Base-by-base conservation (phyloP, 768 basidiomycete species). In the Omphalotus guepiniiformis region DNA sequence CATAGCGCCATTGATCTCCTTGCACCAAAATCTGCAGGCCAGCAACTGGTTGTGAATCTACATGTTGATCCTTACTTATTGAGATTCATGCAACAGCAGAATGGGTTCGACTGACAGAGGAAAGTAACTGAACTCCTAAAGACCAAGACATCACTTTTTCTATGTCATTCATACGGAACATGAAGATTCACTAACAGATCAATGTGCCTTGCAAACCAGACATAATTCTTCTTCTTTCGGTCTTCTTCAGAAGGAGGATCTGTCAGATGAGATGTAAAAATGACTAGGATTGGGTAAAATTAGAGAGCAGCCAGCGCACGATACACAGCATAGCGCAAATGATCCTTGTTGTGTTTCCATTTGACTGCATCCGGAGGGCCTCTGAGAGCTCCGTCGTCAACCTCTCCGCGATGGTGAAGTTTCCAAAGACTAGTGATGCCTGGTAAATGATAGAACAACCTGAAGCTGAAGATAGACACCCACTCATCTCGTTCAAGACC, bases 1-100 rank as follows among this genome's bases (percentile, higher is more conserved):
- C 39, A 34, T 51, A 54, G 21, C 46, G 50, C 50, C 50, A 54
- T 45, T 43, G 26, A 4, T 47, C 53, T 28, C 38, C 28, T 15
- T 44, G 45, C 26, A 38, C 39, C 41, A 51, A 36, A n/a, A 54
- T 36, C 42, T 54, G 53, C 27, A 54, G 34, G 19, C 50, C 53
- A 21, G 50, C 53, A 28, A 54, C 51, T 38, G 53, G 50, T 27
- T 54, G 53, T 6, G 53, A 54, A 43, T 54, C 53, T 54, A n/a
- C 26, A 23, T 41, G 6, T 22, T 23, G 40, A 40, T 42, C 35
- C 26, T 22, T 37, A 37, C 37, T 34, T 37, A 22, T 3, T 18
- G 4, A 32, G 23, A 16, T 11, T 37, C 22, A 25, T 11, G 9
- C 30, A 41, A 23, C 18, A 40, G 39, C 39, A 22, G 8, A 42